Conservation (phyloP, 2,329 filamentous ascomycete genomes). For the Anisogramma anomala region DNA sequence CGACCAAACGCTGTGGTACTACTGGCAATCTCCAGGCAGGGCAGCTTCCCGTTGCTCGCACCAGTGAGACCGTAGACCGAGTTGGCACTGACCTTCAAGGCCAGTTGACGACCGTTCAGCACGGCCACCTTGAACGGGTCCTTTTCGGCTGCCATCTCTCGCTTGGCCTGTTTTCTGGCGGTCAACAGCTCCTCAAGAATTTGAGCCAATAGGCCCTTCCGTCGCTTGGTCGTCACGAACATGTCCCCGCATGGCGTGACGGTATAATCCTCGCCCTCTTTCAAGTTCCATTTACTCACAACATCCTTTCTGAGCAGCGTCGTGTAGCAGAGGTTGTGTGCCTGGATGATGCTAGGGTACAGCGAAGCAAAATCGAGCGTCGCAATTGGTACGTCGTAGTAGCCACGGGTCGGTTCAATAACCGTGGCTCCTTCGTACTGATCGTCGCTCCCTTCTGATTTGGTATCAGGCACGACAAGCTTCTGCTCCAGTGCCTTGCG, state of each 20-base stretch:
- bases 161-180: constrained; percentile 93
- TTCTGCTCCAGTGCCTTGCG: constrained; percentile 88
- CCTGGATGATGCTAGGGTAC: constrained; percentile 97
- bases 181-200: constrained; percentile 87
- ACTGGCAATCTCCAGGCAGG: constrained; percentile 88
- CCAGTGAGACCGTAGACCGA: constrained; percentile 96
- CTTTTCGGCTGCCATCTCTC: constrained; percentile 74
- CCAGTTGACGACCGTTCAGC: constrained; percentile 90
- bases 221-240: constrained; percentile 77
- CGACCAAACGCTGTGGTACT: constrained; percentile 95
- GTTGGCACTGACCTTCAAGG: constrained; percentile 93
- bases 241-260: constrained; percentile 88
- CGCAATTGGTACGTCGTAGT: constrained; percentile 89
- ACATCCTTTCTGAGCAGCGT: constrained; percentile 72
- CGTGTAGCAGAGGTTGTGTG: constrained; percentile 96
- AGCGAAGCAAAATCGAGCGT: constrained; percentile 98
- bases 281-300: constrained; percentile 63
- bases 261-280: constrained; percentile 91
- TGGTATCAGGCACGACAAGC: constrained; percentile 83
- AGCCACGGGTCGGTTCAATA: constrained; percentile 86
- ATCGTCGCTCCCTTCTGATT: constrained; percentile 59
- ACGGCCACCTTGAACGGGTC: constrained; percentile 98
- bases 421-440: constrained; percentile 97
- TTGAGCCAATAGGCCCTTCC: constrained; percentile 85
- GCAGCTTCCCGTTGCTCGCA: constrained; percentile 89